Evolutionary conservation across 2,329 filamentous ascomycete species (phyloP), one percentile per base, ranked within the genome.

Genomic region (Aspergillus sp.): DNA sequence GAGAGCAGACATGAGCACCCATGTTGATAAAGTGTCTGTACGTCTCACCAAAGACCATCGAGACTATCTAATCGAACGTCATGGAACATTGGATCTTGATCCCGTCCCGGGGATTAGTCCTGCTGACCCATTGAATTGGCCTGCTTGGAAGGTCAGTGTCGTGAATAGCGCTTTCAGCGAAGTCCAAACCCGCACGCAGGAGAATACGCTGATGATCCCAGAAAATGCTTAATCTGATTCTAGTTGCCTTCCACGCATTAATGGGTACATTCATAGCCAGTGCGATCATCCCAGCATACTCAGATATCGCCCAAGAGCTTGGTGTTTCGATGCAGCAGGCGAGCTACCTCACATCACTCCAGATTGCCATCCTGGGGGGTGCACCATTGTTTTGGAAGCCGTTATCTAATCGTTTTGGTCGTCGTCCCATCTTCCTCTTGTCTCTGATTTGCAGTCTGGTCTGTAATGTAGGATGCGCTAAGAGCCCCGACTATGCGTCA

Each of bases 231-330:
- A 79, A 81, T 52, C 63, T 82, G 0, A 52, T 74, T 7, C 69
- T 81, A 28, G 76, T 82, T 10, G 75, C 77, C 1, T 77, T 79
- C 54, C 76, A 81, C 48, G 75, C 77, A 38, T 75, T 75, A 62
- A 81, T 81, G 74, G 71, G 71, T 38, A 77, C 76, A 3, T 80
- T 81, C 55, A 77, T 70, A 4, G 76, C 78, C 2, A 70, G 76
- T 0, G 66, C 69, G 4, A 79, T 82, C 51, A 77, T 79, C 45
- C 75, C 78, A 2, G 77, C 76, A 3, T 81, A 75, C 59, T 66
- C 71, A 41, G 65, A 69, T 26, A 80, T 82, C 12, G 69, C 76
- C 2, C 58, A 64, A 33, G 77, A 80, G 30, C 63, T 81, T 0
- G 64, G 63, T 9, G 67, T 75, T 36, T 68, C 63, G 9, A 60